These are phyloP conservation scores for Yamadazyma jaroonii DNA, from an alignment of 1,139 yeast species.

Conservation along the genomic window DNA sequence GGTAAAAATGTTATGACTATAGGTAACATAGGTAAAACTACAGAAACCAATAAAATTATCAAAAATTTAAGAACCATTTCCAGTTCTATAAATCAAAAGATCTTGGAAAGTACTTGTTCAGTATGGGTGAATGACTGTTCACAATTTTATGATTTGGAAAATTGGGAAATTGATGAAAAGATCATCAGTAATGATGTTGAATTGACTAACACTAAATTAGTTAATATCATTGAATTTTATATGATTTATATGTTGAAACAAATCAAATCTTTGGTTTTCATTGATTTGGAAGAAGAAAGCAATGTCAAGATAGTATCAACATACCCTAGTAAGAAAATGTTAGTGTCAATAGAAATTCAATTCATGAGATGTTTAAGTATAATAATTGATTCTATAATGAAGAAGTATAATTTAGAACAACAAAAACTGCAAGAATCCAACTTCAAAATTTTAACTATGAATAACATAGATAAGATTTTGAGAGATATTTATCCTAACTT, in stretches of 20 bases:
- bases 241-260: conserved; percentile 35
- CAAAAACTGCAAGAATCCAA: conserved; percentile 15
- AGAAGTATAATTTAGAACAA: conserved; percentile 35
- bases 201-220: conserved; percentile 28
- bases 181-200: conserved; percentile 5
- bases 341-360: conserved; percentile 46
- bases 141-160: conserved; percentile 44
- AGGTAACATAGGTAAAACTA: conserved; percentile 31
- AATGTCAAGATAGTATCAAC: conserved; percentile 29
- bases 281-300: conserved; percentile 16
- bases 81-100: conserved; percentile 33
- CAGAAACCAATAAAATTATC: conserved; percentile 38
- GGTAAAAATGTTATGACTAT: conserved; percentile 33
- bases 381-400: conserved; percentile 43
- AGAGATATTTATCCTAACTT: conserved; percentile 32
- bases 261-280: conserved; percentile 26
- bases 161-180: conserved; percentile 33
- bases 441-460: conserved; percentile 45
- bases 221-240: conserved; percentile 37
- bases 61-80: conserved; percentile 35
- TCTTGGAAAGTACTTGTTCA: conserved; percentile 44
- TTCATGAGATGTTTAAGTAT: conserved; percentile 47
- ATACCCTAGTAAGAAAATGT: conserved; percentile 40
- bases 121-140: conserved; percentile 50
- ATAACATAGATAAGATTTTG: conserved; percentile 41